Evolutionary conservation across 495 filamentous ascomycete species (phyloP).

Genomic region (Hypoxylon rickii): DNA sequence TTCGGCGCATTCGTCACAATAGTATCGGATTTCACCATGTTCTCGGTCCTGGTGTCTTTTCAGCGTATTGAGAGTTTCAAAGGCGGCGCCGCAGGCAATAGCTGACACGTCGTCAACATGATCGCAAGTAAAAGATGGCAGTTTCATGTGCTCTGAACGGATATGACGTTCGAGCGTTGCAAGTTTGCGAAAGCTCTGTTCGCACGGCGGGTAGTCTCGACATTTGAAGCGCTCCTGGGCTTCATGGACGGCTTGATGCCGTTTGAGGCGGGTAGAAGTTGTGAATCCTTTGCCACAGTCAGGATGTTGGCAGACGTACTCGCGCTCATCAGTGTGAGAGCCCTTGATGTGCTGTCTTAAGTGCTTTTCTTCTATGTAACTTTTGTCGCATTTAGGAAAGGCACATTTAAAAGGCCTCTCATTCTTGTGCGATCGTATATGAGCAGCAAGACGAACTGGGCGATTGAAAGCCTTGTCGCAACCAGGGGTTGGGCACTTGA

Average conservation of each 20-base stretch:
- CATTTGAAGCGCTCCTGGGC: conserved; percentile 72
- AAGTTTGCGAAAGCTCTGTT: conserved; percentile 83
- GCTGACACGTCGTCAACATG: conserved; percentile 60
- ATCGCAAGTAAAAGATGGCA: conserved; percentile 69
- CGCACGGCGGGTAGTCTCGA: conserved; percentile 72
- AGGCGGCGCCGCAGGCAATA: conserved; percentile 66
- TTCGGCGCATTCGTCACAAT: conserved; percentile 67
- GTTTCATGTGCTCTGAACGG: conserved; percentile 67
- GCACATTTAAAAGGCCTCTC: conserved; percentile 75
- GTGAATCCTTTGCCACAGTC: conserved; percentile 82
- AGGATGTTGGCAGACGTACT: conserved; percentile 69
- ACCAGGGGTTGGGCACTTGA: conserved; percentile 67
- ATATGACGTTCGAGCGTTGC: conserved; percentile 86
- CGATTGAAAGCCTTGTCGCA: conserved; percentile 88
- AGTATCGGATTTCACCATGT: conserved; percentile 71
- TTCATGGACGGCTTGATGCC: conserved; percentile 70
- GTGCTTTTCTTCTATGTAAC: conserved; percentile 80
- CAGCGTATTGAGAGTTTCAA: conserved; percentile 70
- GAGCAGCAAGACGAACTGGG: conserved; percentile 75
- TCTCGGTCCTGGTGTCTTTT: conserved; percentile 69
- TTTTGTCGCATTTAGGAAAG: conserved; percentile 72
- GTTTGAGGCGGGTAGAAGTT: conserved; percentile 70
- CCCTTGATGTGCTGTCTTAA: conserved; percentile 81
- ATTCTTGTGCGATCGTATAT: conserved; percentile 78
- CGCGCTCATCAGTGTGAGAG: conserved; percentile 72